Conservation (phyloP, 2,329 filamentous ascomycete genomes). For the Pleurostoma richardsiae region DNA sequence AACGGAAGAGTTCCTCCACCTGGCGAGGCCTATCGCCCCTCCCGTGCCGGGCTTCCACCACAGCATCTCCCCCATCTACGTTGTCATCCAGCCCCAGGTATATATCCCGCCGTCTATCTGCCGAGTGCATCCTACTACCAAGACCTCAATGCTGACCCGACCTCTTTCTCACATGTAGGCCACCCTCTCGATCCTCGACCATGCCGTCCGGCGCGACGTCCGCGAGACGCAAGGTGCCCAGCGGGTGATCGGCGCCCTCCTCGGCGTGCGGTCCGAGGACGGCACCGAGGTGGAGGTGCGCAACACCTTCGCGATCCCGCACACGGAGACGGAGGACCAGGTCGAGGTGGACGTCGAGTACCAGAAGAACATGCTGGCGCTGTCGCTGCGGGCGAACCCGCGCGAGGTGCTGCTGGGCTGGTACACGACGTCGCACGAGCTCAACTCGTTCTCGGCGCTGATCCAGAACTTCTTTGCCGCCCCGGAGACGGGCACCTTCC, state of each 20-base stretch:
- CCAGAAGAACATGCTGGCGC: conserved; percentile 96
- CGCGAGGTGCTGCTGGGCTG: conserved; percentile 93
- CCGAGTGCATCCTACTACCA: neutral
- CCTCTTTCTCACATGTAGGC: conserved; percentile 35
- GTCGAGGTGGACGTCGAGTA: conserved; percentile 99
- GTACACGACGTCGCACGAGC: conserved; percentile 95
- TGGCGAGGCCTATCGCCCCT: conserved; percentile 86
- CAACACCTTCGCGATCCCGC: conserved; percentile 94
- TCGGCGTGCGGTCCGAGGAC: conserved; percentile 92
- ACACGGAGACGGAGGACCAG: conserved; percentile 97
- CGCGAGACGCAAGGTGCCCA: conserved; percentile 70
- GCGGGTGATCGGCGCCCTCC: conserved; percentile 92
- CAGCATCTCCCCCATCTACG: conserved; percentile 85
- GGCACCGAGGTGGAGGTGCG: conserved; percentile 94
- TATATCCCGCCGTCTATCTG: conserved; percentile 20
- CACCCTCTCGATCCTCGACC: conserved; percentile 79
- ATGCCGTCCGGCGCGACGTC: conserved; percentile 81
- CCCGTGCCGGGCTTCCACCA: conserved; percentile 72
- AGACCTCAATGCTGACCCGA: neutral
- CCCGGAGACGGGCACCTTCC: conserved; percentile 94
- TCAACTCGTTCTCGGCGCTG: conserved; percentile 97
- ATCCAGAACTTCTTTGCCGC: conserved; percentile 99
- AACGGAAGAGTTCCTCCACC: conserved; percentile 85
- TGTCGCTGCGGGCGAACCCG: conserved; percentile 90
- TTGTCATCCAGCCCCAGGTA: conserved; percentile 95